phyloP scores from a whole-genome alignment of 2,329 filamentous ascomycete genomes.

The Cladosporium cucumerinum region DNA sequence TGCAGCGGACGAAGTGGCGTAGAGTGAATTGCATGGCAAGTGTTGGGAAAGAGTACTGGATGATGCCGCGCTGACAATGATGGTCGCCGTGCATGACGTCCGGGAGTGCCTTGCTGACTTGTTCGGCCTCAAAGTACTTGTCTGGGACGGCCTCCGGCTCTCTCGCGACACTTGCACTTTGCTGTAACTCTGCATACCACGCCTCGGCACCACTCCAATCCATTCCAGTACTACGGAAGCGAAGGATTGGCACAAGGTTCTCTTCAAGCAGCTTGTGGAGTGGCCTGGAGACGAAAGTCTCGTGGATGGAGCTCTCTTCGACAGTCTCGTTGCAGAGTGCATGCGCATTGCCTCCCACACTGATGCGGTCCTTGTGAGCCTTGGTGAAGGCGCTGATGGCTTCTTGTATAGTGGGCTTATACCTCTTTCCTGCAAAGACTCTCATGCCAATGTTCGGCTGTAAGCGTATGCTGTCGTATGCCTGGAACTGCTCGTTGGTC shows the following conservation, averaged over 20 bases:
- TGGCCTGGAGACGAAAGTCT: slow-evolving; percentile 68
- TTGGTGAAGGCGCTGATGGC: slow-evolving; percentile 53
- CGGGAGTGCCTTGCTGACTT: slow-evolving; percentile 39
- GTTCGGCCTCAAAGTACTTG: slow-evolving; percentile 37
- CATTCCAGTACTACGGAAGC: slow-evolving; percentile 54
- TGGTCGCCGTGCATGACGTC: slow-evolving; percentile 51
- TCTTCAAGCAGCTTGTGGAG: slow-evolving; percentile 66
- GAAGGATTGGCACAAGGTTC: slow-evolving; percentile 59
- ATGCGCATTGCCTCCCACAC: background rate
- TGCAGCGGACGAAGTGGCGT: slow-evolving; percentile 74
- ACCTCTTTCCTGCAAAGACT: slow-evolving; percentile 66
- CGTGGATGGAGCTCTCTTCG: slow-evolving; percentile 41
- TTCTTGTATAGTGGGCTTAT: slow-evolving; percentile 64
- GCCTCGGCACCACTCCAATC: slow-evolving; percentile 67
- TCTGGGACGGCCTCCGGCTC: slow-evolving; percentile 34
- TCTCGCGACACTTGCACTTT: slow-evolving; percentile 34
- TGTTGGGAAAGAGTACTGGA: slow-evolving; percentile 51
- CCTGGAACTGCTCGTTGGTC: slow-evolving; percentile 53
- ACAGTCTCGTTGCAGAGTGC: slow-evolving; percentile 27
- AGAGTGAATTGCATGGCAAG: slow-evolving; percentile 71
- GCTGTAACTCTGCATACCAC: slow-evolving; percentile 48
- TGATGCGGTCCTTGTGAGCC: slow-evolving; percentile 28
- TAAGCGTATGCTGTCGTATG: slow-evolving; percentile 35
- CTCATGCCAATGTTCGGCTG: slow-evolving; percentile 55
- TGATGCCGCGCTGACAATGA: slow-evolving; percentile 33